Conservation (phyloP, 1,284 basidiomycete genomes). For the Salmacisia buchloeana region DNA sequence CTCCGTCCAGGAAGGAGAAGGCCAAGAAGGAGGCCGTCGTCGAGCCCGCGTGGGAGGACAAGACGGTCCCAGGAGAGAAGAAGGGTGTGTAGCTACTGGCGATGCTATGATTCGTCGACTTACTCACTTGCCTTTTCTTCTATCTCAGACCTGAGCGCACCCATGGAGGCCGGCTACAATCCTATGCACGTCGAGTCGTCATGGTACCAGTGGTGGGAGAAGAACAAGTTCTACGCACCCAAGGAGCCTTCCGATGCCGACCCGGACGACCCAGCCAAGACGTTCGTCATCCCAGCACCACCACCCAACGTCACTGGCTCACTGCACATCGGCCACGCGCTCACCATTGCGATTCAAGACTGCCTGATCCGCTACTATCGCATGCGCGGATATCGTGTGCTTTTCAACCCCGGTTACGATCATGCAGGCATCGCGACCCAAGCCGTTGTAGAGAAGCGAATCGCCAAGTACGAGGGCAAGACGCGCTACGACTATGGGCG, state of each 20-base stretch:
- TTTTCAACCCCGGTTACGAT: conserved; percentile 93
- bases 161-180: conserved; percentile 87
- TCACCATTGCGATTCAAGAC: conserved; percentile 91
- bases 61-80: conserved; percentile 42
- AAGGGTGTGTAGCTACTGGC: conserved; percentile 21
- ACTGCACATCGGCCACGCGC: conserved; percentile 91
- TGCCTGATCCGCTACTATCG: conserved; percentile 52
- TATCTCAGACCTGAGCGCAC: conserved; percentile 76
- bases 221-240: conserved; percentile 83
- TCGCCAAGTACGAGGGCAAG: conserved; percentile 76
- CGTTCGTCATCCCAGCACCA: conserved; percentile 83
- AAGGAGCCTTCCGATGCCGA: conserved; percentile 43
- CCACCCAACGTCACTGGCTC: conserved; percentile 98
- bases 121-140: not conserved
- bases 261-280: conserved; percentile 46
- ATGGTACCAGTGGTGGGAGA: conserved; percentile 98
- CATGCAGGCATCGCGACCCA: conserved; percentile 99
- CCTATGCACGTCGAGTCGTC: conserved; percentile 89
- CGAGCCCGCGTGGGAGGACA: conserved; percentile 46
- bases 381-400: conserved; percentile 86
- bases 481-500: conserved; percentile 90
- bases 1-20: conserved; percentile 49
- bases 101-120: not conserved
- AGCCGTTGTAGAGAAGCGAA: conserved; percentile 89
- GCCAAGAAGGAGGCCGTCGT: conserved; percentile 44